Evolutionary conservation across 2,329 filamentous ascomycete genomes (phyloP).

Genomic region (Cercospora sp.): DNA sequence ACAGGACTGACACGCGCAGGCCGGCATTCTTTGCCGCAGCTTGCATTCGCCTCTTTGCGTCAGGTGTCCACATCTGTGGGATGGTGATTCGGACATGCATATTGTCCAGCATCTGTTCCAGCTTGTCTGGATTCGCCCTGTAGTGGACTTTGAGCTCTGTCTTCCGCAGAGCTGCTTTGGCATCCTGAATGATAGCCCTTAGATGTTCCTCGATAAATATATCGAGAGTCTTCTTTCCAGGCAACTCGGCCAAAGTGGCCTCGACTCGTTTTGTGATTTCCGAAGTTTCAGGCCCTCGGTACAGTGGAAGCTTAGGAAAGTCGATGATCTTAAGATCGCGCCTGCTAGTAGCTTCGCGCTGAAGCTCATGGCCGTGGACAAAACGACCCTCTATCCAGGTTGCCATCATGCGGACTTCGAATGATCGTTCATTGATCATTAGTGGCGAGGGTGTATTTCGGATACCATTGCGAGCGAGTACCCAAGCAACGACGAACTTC

Average conservation of each 20-base stretch:
- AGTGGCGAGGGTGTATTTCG: no score
- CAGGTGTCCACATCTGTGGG: slow-evolving; percentile 20
- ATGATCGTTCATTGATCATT: no score
- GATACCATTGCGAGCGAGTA: no score
- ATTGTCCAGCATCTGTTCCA: slow-evolving; percentile 3
- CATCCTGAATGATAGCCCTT: slow-evolving; percentile 11
- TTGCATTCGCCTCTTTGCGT: slow-evolving; percentile 19
- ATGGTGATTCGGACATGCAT: slow-evolving; percentile 15
- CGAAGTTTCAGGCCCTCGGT: neutral
- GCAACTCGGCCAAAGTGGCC: slow-evolving; percentile 1
- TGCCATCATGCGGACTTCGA: slow-evolving; percentile 1
- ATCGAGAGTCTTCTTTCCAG: slow-evolving; percentile 14
- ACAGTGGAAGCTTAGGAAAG: slow-evolving; percentile 15
- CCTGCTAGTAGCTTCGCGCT: neutral
- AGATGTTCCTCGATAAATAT: slow-evolving; percentile 13
- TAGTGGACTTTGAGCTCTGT: neutral
- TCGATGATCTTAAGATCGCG: slow-evolving; percentile 12
- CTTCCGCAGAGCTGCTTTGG: slow-evolving; percentile 3
- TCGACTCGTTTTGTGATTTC: neutral
- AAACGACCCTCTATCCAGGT: slow-evolving; percentile 14
- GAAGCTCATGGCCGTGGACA: slow-evolving; percentile 13
- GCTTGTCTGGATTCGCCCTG: neutral
- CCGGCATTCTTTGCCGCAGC: slow-evolving; percentile 19
- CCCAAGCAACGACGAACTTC: no score
- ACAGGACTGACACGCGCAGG: slow-evolving; percentile 8